Evolutionary conservation across 192 early-diverging fungal species (phyloP), one percentile per base, ranked within the genome.

Genomic region (Backusella australiensis): DNA sequence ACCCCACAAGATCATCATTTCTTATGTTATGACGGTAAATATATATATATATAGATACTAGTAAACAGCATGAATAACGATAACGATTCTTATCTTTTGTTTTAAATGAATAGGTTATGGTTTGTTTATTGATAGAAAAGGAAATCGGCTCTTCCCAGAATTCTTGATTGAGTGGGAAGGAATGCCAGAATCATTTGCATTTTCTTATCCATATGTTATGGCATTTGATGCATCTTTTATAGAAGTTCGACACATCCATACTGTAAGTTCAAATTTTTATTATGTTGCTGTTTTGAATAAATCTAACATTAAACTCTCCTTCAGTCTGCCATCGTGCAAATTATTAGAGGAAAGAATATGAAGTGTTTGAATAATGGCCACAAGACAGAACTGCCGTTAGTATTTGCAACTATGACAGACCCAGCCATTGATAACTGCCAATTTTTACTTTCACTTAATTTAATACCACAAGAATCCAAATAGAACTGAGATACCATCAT

Each of bases 21-120:
- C 69, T 86, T 98, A n/a, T 97, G 96, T 82, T 98, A 98, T 81
- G 93, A 96, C 84, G 90, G 93, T 93, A 87, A 63, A n/a, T n/a
- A n/a, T n/a, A n/a, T n/a, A n/a, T n/a, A n/a, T n/a, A n/a, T n/a
- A n/a, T n/a, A n/a, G n/a, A 29, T 29, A 32, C 32, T 81, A 81
- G 0, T 93, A 78, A 90, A 92, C 82, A 32, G 32, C 89, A 3
- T n/a, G 36, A 9, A 11, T 39, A 2, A 86, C 8, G 95, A 97
- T 74, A 96, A 88, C 70, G 15, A 44, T 59, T 34, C 32, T 66
- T 29, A 29, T 74, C 66, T 44, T 66, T 29, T 44, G 0, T 69
- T 29, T 32, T 36, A 35, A 71, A 34, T 71, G 46, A 32, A 34
- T 79, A 94, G 96, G 95, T 79, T 94, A 93, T 85, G 94, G 90